These are phyloP conservation scores for Russula sp. DNA, from an alignment of 768 basidiomycete genomes.

Conservation along the genomic window DNA sequence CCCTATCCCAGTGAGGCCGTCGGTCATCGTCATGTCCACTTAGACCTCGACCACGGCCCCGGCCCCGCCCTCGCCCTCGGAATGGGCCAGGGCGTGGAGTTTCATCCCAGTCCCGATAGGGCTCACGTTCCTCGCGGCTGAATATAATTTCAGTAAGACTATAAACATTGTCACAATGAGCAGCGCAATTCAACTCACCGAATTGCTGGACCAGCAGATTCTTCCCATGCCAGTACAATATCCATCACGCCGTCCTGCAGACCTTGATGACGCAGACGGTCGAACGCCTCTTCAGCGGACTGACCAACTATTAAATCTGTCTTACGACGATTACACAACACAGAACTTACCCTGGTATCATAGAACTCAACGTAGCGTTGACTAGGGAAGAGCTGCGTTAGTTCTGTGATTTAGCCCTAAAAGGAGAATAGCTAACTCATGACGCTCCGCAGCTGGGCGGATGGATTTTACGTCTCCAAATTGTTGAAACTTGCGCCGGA, in stretches of 20 bases:
- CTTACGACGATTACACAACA: neutral
- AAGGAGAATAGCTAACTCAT: constrained; percentile 40
- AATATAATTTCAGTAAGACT: constrained; percentile 16
- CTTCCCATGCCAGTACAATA: constrained; percentile 83
- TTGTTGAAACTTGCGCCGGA: constrained; percentile 80
- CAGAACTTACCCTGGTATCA: constrained; percentile 70
- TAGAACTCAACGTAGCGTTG: constrained; percentile 93
- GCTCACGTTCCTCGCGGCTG: constrained; percentile 39
- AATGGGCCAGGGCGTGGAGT: constrained; percentile 33
- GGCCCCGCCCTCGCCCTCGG: constrained; percentile 34
- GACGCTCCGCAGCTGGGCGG: constrained; percentile 58
- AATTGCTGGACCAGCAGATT: constrained; percentile 46
- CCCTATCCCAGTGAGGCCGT: constrained; percentile 26
- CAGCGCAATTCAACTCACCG: neutral
- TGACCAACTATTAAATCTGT: constrained; percentile 35
- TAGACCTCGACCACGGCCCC: constrained; percentile 34
- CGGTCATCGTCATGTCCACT: constrained; percentile 28
- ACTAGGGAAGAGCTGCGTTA: constrained; percentile 43
- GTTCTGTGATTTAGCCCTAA: neutral
- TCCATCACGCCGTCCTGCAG: constrained; percentile 87
- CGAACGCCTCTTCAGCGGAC: constrained; percentile 77
- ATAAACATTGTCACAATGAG: constrained; percentile 15
- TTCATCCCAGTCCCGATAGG: constrained; percentile 34
- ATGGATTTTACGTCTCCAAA: constrained; percentile 90
- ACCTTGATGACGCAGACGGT: constrained; percentile 73